Evolutionary conservation across 2,329 filamentous ascomycete genomes (phyloP), one percentile per base, ranked within the genome.

Genomic region (Xenoacremonium recifei): DNA sequence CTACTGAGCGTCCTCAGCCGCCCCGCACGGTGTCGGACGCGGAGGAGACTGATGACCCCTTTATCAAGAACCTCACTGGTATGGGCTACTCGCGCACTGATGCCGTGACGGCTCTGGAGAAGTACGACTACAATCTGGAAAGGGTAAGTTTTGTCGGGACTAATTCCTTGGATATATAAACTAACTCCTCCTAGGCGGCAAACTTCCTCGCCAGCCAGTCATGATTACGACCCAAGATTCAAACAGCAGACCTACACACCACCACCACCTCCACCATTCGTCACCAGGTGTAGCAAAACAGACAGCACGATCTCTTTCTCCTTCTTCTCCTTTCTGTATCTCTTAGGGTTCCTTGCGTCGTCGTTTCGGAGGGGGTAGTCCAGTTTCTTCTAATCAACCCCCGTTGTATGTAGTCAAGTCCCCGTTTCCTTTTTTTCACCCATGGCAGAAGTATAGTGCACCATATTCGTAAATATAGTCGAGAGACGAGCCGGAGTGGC

Each of bases 121-220:
- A 92, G 65, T 96, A 87, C 63, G 90, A 97, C 69, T 96, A 97
- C 68, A 93, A 96, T 65, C 77, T 96, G 62, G 90, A 96, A 68
- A 89, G 88, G 80, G 92, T 96, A 70, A 70, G 82, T 36, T 29
- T 11, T 35, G 17, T 21, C 13, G 27, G 9, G 17, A 9, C 21
- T n/a, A n/a, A n/a, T n/a, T n/a, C 6, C 29, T 17, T 20, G 6
- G 5, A 19, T 16, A 16, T 20, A 18, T 5, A 18, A 38, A 19
- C 55, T 60, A 45, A 60, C 35, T 9, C 20, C 6, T 42, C 2
- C 21, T 37, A 68, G 77, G 77, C 77, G 39, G 77, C 77, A 50
- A 79, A 80, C 57, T 69, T 69, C 53, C 67, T 80, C 47, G 76
- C 77, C 32, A 79, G 65, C 61, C 74, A 77, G 58, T 78, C 76